Percentiles rank a stretch among this genome's conserved stretches.
These are phyloP conservation scores for Catenaria anguillulae DNA, from an alignment of 371 early-diverging fungal genomes.

Conservation along the genomic window DNA sequence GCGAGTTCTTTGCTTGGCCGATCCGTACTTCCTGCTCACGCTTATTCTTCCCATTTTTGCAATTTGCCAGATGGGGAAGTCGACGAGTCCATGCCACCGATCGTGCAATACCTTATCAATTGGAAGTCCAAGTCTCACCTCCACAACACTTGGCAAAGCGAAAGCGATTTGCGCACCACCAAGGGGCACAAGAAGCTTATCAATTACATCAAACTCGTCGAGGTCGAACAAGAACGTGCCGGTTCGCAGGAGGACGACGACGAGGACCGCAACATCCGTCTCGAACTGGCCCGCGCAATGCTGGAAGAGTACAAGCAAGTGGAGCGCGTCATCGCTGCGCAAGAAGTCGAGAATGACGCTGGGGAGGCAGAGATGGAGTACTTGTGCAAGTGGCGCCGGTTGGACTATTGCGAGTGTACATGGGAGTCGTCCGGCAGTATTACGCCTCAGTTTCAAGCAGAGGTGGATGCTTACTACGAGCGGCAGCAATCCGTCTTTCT, in stretches of 20 bases:
- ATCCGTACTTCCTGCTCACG: background rate
- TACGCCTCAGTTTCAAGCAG: constrained; percentile 42
- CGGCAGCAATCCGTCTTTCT: constrained; percentile 52
- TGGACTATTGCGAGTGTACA: constrained; percentile 76
- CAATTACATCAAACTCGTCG: constrained; percentile 55
- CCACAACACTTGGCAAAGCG: constrained; percentile 81
- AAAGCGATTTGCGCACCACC: constrained; percentile 39
- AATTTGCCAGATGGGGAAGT: background rate
- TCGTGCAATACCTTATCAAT: constrained; percentile 67
- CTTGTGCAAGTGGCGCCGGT: constrained; percentile 77
- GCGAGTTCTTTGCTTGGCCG: background rate
- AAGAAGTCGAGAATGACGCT: constrained; percentile 19
- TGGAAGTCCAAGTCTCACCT: constrained; percentile 85
- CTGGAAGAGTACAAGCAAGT: constrained; percentile 70
- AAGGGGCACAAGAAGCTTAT: constrained; percentile 83
- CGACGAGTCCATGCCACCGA: background rate
- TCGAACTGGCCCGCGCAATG: constrained; percentile 62
- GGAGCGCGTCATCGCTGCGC: constrained; percentile 67
- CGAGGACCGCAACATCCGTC: constrained; percentile 67
- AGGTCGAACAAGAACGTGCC: background rate
- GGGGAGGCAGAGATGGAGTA: constrained; percentile 45
- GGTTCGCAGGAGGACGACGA: constrained; percentile 46
- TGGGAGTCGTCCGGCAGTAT: constrained; percentile 67
- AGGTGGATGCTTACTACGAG: constrained; percentile 72
- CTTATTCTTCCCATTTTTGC: constrained; percentile 5